phyloP scores from a whole-genome alignment of 306 rosid species.

The Nissolia schottii region DNA sequence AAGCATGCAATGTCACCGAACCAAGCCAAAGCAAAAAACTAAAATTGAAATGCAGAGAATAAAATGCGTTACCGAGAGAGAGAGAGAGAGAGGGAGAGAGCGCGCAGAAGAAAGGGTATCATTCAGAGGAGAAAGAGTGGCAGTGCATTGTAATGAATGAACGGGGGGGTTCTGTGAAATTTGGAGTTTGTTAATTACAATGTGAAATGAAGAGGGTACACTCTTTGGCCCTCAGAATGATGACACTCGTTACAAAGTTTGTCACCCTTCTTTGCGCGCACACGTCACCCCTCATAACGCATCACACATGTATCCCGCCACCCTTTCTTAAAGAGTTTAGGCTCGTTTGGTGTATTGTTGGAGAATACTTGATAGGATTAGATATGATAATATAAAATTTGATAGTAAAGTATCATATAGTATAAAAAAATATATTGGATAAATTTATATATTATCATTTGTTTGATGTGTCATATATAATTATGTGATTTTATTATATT shows the following conservation, averaged over 20 bases:
- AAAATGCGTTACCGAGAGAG: neutral
- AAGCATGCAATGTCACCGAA: conserved; percentile 11
- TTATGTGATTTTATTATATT: too few relatives aligned
- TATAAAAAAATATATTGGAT: too few relatives aligned
- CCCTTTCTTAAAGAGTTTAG: too few relatives aligned
- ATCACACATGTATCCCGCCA: too few relatives aligned
- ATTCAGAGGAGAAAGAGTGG: neutral
- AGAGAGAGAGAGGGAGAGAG: neutral
- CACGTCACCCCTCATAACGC: neutral
- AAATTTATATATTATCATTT: too few relatives aligned
- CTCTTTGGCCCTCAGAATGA: conserved; percentile 1
- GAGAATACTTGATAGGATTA: too few relatives aligned
- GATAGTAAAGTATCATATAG: too few relatives aligned
- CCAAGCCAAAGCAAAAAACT: neutral
- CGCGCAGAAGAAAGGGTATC: neutral
- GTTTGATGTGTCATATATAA: too few relatives aligned
- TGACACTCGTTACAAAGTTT: conserved; percentile 19
- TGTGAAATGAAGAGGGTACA: neutral
- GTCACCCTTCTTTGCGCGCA: neutral
- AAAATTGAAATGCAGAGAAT: neutral
- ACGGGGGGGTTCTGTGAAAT: neutral
- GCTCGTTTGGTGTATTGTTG: too few relatives aligned
- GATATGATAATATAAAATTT: too few relatives aligned
- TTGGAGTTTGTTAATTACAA: neutral
- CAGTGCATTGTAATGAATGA: neutral